These are phyloP conservation scores for Tubosaeta brunneosetosa DNA, from an alignment of 768 basidiomycete genomes.

Conservation along the genomic window DNA sequence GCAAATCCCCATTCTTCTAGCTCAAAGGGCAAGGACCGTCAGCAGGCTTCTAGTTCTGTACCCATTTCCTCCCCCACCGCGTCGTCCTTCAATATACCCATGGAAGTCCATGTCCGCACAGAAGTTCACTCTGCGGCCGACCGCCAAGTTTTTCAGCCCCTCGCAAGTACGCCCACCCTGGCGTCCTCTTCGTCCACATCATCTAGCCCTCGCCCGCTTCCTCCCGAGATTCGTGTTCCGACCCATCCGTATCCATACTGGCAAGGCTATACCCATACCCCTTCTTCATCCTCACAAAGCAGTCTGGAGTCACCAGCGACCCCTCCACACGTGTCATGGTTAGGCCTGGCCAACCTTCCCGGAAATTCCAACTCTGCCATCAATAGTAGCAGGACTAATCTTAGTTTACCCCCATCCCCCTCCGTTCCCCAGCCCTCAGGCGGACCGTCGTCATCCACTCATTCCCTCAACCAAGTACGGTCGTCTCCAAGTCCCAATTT, in stretches of 20 bases:
- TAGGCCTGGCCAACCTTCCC: conserved; percentile 14
- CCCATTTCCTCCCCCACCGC: conserved; percentile 4
- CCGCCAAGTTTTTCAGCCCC: conserved; percentile 12
- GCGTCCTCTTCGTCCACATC: conserved; percentile 21
- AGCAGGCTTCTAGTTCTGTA: conserved; percentile 5
- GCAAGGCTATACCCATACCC: conserved; percentile 28
- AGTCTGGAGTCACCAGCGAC: conserved; percentile 31
- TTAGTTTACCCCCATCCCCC: neutral
- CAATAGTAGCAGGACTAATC: conserved; percentile 6
- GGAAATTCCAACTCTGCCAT: conserved; percentile 5
- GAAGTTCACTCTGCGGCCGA: conserved; percentile 25
- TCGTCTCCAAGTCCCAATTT: conserved; percentile 31
- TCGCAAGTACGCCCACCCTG: conserved; percentile 17
- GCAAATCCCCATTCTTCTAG: conserved; percentile 5
- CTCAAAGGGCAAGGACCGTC: conserved; percentile 26
- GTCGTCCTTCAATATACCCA: conserved; percentile 3
- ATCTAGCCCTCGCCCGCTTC: conserved; percentile 17
- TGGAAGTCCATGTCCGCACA: conserved; percentile 29
- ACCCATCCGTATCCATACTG: conserved; percentile 33
- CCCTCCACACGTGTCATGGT: conserved; percentile 40
- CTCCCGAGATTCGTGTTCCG: conserved; percentile 31
- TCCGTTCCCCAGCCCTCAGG: neutral
- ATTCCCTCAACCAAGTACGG: conserved; percentile 13
- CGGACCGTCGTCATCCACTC: conserved; percentile 11
- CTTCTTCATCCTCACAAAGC: conserved; percentile 29